Evolutionary conservation across 257 asterid species (phyloP).

Genomic region (Galeopsis tetrahit): DNA sequence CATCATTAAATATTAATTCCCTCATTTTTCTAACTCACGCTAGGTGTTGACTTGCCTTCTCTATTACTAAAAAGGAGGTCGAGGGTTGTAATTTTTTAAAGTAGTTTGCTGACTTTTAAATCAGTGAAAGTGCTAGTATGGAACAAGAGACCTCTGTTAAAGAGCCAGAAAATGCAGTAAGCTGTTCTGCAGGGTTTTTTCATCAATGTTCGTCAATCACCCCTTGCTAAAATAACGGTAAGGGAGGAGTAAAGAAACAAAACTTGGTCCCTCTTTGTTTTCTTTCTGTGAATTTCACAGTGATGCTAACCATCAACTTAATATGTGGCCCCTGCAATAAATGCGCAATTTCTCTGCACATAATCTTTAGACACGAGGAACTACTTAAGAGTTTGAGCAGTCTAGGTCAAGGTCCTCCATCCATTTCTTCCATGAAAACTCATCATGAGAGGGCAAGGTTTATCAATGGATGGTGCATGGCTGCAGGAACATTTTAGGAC

Average conservation of each 20-base stretch:
- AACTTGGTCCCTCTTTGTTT: slow-evolving; percentile 2
- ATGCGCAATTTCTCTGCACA: neutral
- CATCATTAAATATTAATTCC: slow-evolving; percentile 9
- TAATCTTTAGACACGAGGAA: slow-evolving; percentile 7
- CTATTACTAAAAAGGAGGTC: neutral
- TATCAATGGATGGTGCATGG: slow-evolving; percentile 7
- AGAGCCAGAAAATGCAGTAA: neutral
- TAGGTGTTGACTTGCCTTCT: slow-evolving; percentile 2
- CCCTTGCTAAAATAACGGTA: neutral
- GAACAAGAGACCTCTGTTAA: neutral
- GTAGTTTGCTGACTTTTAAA: neutral
- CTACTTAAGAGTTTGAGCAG: slow-evolving; percentile 14
- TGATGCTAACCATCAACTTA: neutral
- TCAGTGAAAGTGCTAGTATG: neutral
- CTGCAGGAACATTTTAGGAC: slow-evolving; percentile 18
- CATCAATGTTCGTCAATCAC: slow-evolving; percentile 4
- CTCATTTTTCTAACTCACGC: neutral
- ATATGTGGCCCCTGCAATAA: slow-evolving; percentile 19
- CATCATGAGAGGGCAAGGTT: slow-evolving; percentile 1
- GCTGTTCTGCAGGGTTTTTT: neutral
- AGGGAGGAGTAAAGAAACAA: neutral
- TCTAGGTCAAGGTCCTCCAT: slow-evolving; percentile 1
- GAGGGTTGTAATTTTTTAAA: neutral
- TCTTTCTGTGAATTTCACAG: neutral
- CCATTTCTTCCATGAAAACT: slow-evolving; percentile 13